Evolutionary conservation across 2,329 filamentous ascomycete genomes (phyloP).

Genomic region (Scleromitrula shiraiana): DNA sequence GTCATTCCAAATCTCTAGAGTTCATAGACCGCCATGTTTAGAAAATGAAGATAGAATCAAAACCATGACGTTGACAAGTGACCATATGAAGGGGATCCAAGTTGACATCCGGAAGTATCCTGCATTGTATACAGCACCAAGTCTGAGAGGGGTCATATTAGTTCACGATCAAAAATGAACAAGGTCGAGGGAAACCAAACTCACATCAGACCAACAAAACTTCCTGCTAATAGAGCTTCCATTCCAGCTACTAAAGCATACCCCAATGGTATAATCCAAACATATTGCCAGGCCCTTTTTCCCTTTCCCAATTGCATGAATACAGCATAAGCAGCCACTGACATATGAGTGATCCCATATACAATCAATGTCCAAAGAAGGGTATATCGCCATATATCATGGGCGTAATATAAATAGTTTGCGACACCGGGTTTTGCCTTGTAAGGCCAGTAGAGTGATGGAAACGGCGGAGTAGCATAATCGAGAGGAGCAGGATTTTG

Average conservation of each 20-base stretch:
- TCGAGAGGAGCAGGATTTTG: slow-evolving; percentile 32
- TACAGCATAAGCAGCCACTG: slow-evolving; percentile 52
- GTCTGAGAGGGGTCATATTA: slow-evolving; percentile 25
- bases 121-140: slow-evolving; percentile 58
- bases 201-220: slow-evolving; percentile 58
- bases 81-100: slow-evolving; percentile 67
- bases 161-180: background rate
- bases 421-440: slow-evolving; percentile 36
- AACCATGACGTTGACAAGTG: slow-evolving; percentile 56
- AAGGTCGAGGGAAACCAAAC: slow-evolving; percentile 22
- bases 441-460: slow-evolving; percentile 58
- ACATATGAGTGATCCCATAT: slow-evolving; percentile 50
- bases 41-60: slow-evolving; percentile 64
- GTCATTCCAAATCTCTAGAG: background rate
- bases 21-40: slow-evolving; percentile 58
- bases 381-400: slow-evolving; percentile 63
- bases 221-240: slow-evolving; percentile 58
- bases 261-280: slow-evolving; percentile 52
- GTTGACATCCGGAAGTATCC: slow-evolving; percentile 68
- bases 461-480: slow-evolving; percentile 55
- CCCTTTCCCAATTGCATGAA: slow-evolving; percentile 42
- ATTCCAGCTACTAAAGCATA: slow-evolving; percentile 53
- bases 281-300: slow-evolving; percentile 29
- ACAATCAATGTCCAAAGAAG: slow-evolving; percentile 61
- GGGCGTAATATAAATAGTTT: slow-evolving; percentile 48